A percentile compares a stretch with the other conserved stretches of the same genome.
Evolutionary conservation across 106 monocot species (phyloP).

Genomic region (Gastrodia elata): DNA sequence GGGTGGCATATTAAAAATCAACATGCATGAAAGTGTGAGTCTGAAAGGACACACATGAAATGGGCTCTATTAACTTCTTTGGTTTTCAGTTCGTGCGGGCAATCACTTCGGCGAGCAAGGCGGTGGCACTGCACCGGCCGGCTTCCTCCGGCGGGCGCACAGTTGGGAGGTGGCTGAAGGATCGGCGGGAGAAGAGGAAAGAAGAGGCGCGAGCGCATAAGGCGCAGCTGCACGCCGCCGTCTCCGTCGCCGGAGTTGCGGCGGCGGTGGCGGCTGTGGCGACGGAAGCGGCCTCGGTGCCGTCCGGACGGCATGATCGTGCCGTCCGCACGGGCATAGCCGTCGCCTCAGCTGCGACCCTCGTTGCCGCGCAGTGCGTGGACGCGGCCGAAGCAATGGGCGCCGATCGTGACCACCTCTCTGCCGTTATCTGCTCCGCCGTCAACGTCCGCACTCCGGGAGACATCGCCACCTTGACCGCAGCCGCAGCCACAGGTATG

Average conservation of each 20-base stretch:
- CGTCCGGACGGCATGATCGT: slow-evolving; percentile 42
- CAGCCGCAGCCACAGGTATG: slow-evolving; percentile 88
- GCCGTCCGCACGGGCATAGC: slow-evolving; percentile 62
- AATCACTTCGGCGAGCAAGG: neutral
- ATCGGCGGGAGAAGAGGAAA: slow-evolving; percentile 75
- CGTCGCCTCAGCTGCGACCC: slow-evolving; percentile 68
- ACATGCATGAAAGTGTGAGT: too few species aligned
- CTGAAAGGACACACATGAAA: too few species aligned
- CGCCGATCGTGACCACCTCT: slow-evolving; percentile 65
- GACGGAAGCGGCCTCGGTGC: slow-evolving; percentile 33
- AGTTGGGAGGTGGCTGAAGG: slow-evolving; percentile 88
- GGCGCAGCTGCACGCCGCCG: slow-evolving; percentile 81
- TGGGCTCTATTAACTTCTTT: too few species aligned
- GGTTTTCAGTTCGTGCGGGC: slow-evolving; percentile 35
- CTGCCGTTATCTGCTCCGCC: slow-evolving; percentile 59
- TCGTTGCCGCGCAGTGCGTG: slow-evolving; percentile 81
- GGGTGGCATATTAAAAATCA: too few species aligned
- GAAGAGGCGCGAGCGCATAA: slow-evolving; percentile 85
- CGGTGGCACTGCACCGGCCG: neutral
- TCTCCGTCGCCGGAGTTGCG: slow-evolving; percentile 85
- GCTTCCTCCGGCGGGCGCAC: slow-evolving; percentile 26
- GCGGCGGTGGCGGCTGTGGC: slow-evolving; percentile 58
- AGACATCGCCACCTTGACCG: slow-evolving; percentile 62
- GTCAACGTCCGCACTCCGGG: slow-evolving; percentile 71
- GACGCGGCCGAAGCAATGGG: slow-evolving; percentile 79